Evolutionary conservation across 2,329 filamentous ascomycete genomes (phyloP), one percentile per base, ranked within the genome.

Genomic region (Aspergillus brunneoviolaceus): DNA sequence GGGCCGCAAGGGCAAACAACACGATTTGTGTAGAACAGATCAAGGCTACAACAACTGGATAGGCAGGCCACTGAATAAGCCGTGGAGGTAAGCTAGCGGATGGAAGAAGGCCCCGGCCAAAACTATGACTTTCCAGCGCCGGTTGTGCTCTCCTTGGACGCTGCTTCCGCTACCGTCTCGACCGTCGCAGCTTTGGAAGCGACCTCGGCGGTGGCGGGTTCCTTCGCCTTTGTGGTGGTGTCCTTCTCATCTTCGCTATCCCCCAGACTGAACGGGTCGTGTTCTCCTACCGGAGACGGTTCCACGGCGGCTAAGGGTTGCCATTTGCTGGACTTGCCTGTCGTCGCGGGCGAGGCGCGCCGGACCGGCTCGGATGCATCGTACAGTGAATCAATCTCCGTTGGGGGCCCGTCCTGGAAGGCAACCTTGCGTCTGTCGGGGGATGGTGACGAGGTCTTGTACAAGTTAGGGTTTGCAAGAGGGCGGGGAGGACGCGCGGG

Each of bases 181-280:
- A 74, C 72, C 5, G 88, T 86, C 1, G 85, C 87, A 74, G 88
- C 84, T 80, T 87, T 89, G 69, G 82, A 84, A 70, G 87, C 88
- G 29, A 82, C 79, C 70, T 78, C 79, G 48, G 82, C 75, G 58
- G 81, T 80, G 51, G 81, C 80, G 51, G 80, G 70, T 59, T 87
- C 86, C 73, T 87, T 88, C 51, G 84, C 83, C 78, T 92, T 95
- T 5, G 39, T 19, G 39, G 39, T 16, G 16, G 81, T 77, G 56
- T 93, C 91, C 67, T 89, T 89, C 76, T 99, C 95, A 67, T 96
- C 93, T 67, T 98, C 94, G 70, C 92, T 96, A 69, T 98, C 94
- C 5, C 95, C 95, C 14, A 99, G 84, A 70, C 92, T 97, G 79
- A 99, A 99, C 0, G 95, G 95, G 72, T 99, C 95, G 69, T 96